These are phyloP conservation scores for Saturnispora ahearnii DNA, from an alignment of 805 yeast species.

Conservation along the genomic window DNA sequence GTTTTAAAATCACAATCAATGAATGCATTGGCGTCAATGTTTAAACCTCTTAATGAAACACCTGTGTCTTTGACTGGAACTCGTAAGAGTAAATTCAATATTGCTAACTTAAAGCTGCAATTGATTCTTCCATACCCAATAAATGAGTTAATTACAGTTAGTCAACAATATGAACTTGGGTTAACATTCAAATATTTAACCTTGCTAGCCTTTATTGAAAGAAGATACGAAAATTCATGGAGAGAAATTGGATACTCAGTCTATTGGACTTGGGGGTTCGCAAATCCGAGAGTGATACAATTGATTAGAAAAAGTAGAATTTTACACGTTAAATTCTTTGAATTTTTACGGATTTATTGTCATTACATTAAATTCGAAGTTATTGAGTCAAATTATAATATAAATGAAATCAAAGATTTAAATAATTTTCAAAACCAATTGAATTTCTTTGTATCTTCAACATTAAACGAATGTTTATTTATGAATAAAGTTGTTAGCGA, in stretches of 20 bases:
- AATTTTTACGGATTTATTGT: slow-evolving; percentile 45
- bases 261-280: slow-evolving; percentile 56
- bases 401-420: slow-evolving; percentile 22
- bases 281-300: slow-evolving; percentile 34
- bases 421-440: slow-evolving; percentile 38
- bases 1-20: slow-evolving; percentile 38
- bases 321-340: slow-evolving; percentile 49
- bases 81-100: slow-evolving; percentile 18
- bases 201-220: slow-evolving; percentile 53
- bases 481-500: slow-evolving; percentile 36
- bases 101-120: slow-evolving; percentile 47
- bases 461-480: slow-evolving; percentile 57
- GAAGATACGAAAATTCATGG: slow-evolving; percentile 61
- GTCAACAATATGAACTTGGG: slow-evolving; percentile 70
- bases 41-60: slow-evolving; percentile 31
- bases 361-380: slow-evolving; percentile 38
- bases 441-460: slow-evolving; percentile 51
- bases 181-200: slow-evolving; percentile 64
- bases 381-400: slow-evolving; percentile 4
- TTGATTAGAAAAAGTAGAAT: slow-evolving; percentile 49
- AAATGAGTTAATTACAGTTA: slow-evolving; percentile 62
- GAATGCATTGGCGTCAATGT: slow-evolving; percentile 34
- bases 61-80: slow-evolving; percentile 6
- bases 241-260: slow-evolving; percentile 50
- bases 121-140: slow-evolving; percentile 78